A percentile compares a stretch with the other conserved stretches of the same genome.
Conservation (phyloP, 1,284 basidiomycete species). For the Ustilago trichophora region DNA sequence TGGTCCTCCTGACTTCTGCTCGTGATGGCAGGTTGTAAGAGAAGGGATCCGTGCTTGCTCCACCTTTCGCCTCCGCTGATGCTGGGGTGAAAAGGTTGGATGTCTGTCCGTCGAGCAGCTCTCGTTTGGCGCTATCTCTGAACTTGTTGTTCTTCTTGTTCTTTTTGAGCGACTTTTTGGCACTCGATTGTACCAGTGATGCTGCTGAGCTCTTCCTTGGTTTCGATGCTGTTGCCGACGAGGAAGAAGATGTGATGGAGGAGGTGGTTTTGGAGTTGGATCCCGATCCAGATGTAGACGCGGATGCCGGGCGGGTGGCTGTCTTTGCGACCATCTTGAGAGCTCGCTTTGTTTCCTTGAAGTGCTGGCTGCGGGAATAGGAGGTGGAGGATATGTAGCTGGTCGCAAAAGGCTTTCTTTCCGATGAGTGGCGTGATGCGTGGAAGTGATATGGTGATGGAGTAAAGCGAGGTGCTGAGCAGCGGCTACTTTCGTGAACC, state of each 20-base stretch:
- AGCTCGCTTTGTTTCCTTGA: too few relatives aligned
- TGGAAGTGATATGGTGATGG: too few relatives aligned
- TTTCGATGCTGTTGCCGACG: slow-evolving; percentile 5
- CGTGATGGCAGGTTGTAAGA: slow-evolving; percentile 10
- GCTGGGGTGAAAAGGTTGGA: slow-evolving; percentile 12
- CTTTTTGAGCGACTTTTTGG: slow-evolving; percentile 12
- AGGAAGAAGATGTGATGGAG: slow-evolving; percentile 3
- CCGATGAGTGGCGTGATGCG: too few relatives aligned
- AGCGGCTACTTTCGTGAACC: slow-evolving; percentile 14
- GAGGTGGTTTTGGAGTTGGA: slow-evolving; percentile 13
- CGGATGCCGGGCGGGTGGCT: background rate
- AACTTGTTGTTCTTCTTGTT: slow-evolving; percentile 24
- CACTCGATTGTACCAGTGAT: slow-evolving; percentile 11
- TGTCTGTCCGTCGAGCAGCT: slow-evolving; percentile 20
- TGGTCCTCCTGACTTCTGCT: slow-evolving; percentile 15
- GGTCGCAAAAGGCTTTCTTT: too few relatives aligned
- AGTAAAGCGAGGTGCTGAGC: background rate
- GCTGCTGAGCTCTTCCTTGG: background rate
- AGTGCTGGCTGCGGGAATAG: too few relatives aligned
- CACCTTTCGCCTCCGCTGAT: too few relatives aligned
- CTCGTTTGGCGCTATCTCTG: slow-evolving; percentile 16
- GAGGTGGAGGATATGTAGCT: too few relatives aligned
- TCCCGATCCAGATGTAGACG: too few relatives aligned
- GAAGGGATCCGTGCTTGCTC: too few relatives aligned
- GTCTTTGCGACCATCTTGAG: slow-evolving; percentile 13